Conservation (phyloP, 768 basidiomycete genomes). For the Ephemerocybe angulata region DNA sequence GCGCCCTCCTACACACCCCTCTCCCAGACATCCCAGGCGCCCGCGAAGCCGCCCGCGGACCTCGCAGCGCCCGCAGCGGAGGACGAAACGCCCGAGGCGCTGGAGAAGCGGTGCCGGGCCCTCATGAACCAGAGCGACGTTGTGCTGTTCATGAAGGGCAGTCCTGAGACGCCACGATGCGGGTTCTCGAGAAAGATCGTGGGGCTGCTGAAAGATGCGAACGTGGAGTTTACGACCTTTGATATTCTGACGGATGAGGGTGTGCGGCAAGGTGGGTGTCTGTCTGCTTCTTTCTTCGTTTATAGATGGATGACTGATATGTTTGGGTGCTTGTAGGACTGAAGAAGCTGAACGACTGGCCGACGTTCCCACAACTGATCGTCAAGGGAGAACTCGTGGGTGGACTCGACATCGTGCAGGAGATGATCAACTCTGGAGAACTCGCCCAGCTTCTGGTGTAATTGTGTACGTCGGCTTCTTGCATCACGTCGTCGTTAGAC, state of each 20-base stretch:
- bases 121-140: constrained; percentile 80
- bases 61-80: constrained; percentile 21
- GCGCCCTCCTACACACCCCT: constrained; percentile 36
- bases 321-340: constrained; percentile 42
- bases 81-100: constrained; percentile 62
- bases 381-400: constrained; percentile 90
- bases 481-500: too few relatives aligned
- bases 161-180: constrained; percentile 71
- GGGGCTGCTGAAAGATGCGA: constrained; percentile 57
- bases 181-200: constrained; percentile 82
- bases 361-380: constrained; percentile 84
- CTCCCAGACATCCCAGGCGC: constrained; percentile 46
- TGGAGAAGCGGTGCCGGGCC: constrained; percentile 55
- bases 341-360: constrained; percentile 83
- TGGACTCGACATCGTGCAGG: constrained; percentile 89
- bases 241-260: constrained; percentile 82
- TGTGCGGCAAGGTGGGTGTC: constrained; percentile 67
- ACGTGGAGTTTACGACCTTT: constrained; percentile 68
- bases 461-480: not conserved
- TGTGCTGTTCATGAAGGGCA: constrained; percentile 91
- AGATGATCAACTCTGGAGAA: constrained; percentile 83
- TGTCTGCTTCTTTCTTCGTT: not conserved
- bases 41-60: constrained; percentile 20
- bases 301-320: not conserved
- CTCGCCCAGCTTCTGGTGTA: constrained; percentile 46